Base-by-base conservation (phyloP, 2,329 filamentous ascomycete genomes). In the Clonostachys byssicola region DNA sequence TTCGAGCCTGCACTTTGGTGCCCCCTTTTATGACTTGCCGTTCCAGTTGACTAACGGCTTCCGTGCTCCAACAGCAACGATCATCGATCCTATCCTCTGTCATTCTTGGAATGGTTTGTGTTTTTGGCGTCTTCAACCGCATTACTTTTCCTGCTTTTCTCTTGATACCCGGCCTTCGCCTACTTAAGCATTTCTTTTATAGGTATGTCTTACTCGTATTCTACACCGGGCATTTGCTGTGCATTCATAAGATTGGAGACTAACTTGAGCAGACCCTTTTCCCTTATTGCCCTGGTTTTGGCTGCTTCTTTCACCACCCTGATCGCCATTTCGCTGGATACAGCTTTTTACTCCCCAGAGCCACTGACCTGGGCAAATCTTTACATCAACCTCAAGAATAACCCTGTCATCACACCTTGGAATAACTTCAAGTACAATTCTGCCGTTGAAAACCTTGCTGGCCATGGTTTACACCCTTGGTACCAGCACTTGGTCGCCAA, bases 131-230 rank as follows among this genome's bases (percentile, higher is more conserved):
- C 49, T 99, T 99, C 70, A 99, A 97, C 68, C 84, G 94, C 54
- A 96, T 97, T 60, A 99, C 94, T 10, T 97, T 97, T 65, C 92
- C 92, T 42, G 92, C 92, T 13, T 99, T 95, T 64, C 70, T 99
- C 51, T 65, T 95, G 49, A 82, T 96, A 62, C 92, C 94, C 46
- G 86, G 86, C 35, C 71, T 95, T 62, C 85, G 85, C 61, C 75
- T 99, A 60, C 73, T 97, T 64, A 90, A 90, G 54, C 88, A 95
- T 72, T 94, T 96, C 61, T 70, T 81, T 64, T 83, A 84, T 65
- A 92, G 86, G 88, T 94, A 68, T 61, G 81, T 71, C 23, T 18
- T 34, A 44, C 16, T 10, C 20, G 6, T 34, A 40, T 38, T 30
- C 8, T 30, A 30, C 23, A 30, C 23, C 23, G 23, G 23, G 18